phyloP scores from a whole-genome alignment of 2,329 filamentous ascomycete genomes.

The Ceratocystis lukuohia region DNA sequence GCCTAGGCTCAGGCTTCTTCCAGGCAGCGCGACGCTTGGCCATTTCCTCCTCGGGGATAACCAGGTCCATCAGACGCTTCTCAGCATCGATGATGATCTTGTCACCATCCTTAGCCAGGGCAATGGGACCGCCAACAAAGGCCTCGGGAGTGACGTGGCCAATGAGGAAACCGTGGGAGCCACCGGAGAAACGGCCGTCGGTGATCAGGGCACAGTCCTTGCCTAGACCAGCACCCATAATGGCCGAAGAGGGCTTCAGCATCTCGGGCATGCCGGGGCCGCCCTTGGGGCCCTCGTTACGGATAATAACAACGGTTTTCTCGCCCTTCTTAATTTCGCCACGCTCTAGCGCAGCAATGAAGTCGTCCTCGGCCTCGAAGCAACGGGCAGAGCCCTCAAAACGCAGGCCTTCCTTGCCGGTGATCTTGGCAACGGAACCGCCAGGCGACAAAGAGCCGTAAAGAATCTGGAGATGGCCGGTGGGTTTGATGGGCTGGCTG shows the following conservation, averaged over 20 bases:
- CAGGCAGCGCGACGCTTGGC: conserved; percentile 43
- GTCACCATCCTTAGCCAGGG: conserved; percentile 68
- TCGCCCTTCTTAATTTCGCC: conserved; percentile 72
- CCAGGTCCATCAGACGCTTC: conserved; percentile 52
- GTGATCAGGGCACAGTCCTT: conserved; percentile 63
- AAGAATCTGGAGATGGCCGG: conserved; percentile 80
- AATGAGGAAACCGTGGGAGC: conserved; percentile 75
- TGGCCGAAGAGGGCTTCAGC: conserved; percentile 79
- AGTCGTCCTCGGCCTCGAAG: conserved; percentile 70
- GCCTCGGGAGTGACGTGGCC: conserved; percentile 82
- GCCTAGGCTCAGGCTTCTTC: conserved; percentile 42
- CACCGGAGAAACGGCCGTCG: conserved; percentile 65
- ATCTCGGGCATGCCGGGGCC: conserved; percentile 93
- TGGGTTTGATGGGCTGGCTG: conserved; percentile 71
- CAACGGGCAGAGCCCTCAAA: conserved; percentile 72
- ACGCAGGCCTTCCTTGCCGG: conserved; percentile 75
- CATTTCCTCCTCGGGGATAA: conserved; percentile 54
- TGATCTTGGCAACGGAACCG: conserved; percentile 86
- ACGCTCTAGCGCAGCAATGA: conserved; percentile 62
- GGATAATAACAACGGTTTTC: conserved; percentile 80
- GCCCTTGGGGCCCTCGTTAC: conserved; percentile 87
- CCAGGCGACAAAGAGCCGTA: conserved; percentile 73
- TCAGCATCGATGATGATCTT: conserved; percentile 71
- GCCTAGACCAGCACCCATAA: conserved; percentile 80
- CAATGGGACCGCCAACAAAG: conserved; percentile 73